phyloP scores from a whole-genome alignment of 2,329 filamentous ascomycete species.

The Fusarium bulbicola region DNA sequence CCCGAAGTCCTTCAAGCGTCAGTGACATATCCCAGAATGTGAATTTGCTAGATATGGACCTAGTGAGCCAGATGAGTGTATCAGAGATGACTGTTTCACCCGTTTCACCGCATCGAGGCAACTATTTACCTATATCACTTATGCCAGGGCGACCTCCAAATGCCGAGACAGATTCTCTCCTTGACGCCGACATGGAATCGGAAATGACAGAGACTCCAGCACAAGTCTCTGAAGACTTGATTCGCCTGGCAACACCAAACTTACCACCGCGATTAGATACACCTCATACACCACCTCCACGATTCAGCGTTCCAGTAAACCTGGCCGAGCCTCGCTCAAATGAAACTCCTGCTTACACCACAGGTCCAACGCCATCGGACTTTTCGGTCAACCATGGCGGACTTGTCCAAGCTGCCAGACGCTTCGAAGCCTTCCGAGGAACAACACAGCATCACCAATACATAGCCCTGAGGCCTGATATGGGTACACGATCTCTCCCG shows the following conservation, averaged over 20 bases:
- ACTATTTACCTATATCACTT: conserved; percentile 10
- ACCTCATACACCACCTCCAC: conserved; percentile 32
- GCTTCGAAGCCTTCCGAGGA: conserved; percentile 37
- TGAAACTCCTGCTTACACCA: background rate
- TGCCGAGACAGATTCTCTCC: conserved; percentile 31
- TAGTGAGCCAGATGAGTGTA: conserved; percentile 32
- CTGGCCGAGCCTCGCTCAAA: conserved; percentile 11
- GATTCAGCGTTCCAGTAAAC: conserved; percentile 11
- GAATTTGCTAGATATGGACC: conserved; percentile 24
- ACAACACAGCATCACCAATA: conserved; percentile 36
- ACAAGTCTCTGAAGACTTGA: conserved; percentile 29
- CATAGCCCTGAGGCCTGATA: conserved; percentile 32
- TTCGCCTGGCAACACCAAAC: conserved; percentile 40
- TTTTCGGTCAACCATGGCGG: conserved; percentile 34
- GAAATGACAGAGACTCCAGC: conserved; percentile 17
- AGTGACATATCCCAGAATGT: conserved; percentile 35
- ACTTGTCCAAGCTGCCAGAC: conserved; percentile 36
- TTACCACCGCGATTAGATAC: conserved; percentile 39
- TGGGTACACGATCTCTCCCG: conserved; percentile 20
- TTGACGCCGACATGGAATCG: conserved; percentile 20
- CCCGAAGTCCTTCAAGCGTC: conserved; percentile 33
- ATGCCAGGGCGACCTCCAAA: conserved; percentile 6
- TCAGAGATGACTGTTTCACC: conserved; percentile 31
- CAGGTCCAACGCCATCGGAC: conserved; percentile 1
- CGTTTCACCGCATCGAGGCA: conserved; percentile 20